Percentiles rank a stretch among this genome's conserved stretches.
Conservation (phyloP, 371 early-diverging fungal species). For the Capillidium heterosporum region DNA sequence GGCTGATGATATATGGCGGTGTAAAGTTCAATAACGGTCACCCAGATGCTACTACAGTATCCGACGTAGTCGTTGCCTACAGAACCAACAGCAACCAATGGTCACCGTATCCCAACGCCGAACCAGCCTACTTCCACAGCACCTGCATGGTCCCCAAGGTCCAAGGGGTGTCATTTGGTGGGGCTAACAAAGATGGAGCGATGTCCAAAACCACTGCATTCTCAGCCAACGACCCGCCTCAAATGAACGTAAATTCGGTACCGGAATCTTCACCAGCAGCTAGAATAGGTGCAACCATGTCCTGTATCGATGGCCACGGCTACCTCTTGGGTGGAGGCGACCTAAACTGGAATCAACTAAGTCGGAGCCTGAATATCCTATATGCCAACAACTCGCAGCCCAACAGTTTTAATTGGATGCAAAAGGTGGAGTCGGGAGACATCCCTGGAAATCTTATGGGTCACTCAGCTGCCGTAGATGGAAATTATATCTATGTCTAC, state of each 20-base stretch:
- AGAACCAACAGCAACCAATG: neutral
- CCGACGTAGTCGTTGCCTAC: neutral
- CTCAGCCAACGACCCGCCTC: neutral
- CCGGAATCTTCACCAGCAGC: neutral
- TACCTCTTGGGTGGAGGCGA: neutral
- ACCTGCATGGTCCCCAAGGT: neutral
- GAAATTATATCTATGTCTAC: slow-evolving; percentile 1
- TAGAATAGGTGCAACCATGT: neutral
- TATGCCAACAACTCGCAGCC: neutral
- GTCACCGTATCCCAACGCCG: neutral
- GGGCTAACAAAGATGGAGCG: neutral
- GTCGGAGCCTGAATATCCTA: neutral
- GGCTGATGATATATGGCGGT: slow-evolving; percentile 1
- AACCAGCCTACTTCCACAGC: neutral
- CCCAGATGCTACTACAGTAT: neutral
- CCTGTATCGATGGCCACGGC: slow-evolving; percentile 1
- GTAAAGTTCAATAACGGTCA: neutral
- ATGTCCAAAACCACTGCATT: neutral
- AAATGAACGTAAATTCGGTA: neutral
- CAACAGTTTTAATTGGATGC: neutral
- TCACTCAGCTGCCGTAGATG: neutral
- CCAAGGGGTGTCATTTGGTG: neutral
- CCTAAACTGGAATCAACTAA: slow-evolving; percentile 2
- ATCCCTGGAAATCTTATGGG: neutral
- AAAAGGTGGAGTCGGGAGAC: neutral